Conservation (phyloP, 1,284 basidiomycete species). For the Entoloma clypeatum region DNA sequence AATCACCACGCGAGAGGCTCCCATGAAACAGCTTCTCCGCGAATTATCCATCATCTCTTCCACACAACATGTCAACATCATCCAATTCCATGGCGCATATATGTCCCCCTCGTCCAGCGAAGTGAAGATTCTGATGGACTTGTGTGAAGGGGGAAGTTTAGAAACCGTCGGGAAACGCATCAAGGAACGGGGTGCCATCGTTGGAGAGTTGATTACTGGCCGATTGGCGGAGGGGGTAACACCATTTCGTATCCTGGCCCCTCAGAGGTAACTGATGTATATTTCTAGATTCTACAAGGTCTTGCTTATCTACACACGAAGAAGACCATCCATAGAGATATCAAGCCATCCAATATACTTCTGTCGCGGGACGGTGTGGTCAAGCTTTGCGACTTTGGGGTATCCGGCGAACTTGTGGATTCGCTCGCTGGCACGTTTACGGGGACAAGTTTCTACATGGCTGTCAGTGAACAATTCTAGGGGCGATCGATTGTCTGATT, state of each 20-base stretch:
- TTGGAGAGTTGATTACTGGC: conserved; percentile 90
- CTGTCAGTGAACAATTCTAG: conserved; percentile 53
- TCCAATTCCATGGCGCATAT: conserved; percentile 92
- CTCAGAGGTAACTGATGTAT: conserved; percentile 10
- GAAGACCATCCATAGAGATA: conserved; percentile 95
- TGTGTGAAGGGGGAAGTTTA: conserved; percentile 83
- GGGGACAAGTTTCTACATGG: conserved; percentile 97
- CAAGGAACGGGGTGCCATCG: conserved; percentile 75
- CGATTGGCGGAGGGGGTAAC: conserved; percentile 87
- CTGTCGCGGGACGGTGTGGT: conserved; percentile 84
- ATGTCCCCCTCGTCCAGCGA: conserved; percentile 90
- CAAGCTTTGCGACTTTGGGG: conserved; percentile 95
- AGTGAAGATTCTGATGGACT: conserved; percentile 97
- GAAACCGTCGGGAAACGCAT: conserved; percentile 87
- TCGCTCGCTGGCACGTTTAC: conserved; percentile 94
- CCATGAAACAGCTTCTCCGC: conserved; percentile 87
- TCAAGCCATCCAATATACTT: conserved; percentile 96
- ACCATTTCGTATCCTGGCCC: conserved; percentile 6
- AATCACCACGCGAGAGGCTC: conserved; percentile 92
- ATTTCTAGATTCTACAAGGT: conserved; percentile 76
- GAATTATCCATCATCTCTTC: conserved; percentile 90
- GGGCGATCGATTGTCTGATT: conserved; percentile 14
- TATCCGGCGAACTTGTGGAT: conserved; percentile 91
- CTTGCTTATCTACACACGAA: conserved; percentile 89
- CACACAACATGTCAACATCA: conserved; percentile 86